A percentile compares a stretch with the other conserved stretches of the same genome.
Conservation (phyloP, 305 asterid genomes). For the Stenogyne calaminthoides region DNA sequence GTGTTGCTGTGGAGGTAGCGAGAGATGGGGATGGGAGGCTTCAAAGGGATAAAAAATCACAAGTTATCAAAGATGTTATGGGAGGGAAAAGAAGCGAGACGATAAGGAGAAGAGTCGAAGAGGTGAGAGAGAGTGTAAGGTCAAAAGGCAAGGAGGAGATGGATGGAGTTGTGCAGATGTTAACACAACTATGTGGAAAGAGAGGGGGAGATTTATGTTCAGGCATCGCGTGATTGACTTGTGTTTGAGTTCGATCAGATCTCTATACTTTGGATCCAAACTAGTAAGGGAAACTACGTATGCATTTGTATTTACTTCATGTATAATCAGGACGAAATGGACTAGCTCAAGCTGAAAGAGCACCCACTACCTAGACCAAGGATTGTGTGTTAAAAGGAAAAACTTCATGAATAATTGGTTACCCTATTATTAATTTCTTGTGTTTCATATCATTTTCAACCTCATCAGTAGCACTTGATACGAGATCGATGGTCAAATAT, state of each 20-base stretch:
- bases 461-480: not conserved
- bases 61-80: slow-evolving; percentile 36
- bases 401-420: not conserved
- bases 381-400: not conserved
- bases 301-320: not conserved
- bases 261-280: not conserved
- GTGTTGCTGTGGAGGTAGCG: slow-evolving; percentile 43
- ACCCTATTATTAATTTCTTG: not conserved
- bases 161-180: slow-evolving; percentile 27
- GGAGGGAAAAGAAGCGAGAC: slow-evolving; percentile 24
- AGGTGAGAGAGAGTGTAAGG: slow-evolving; percentile 32
- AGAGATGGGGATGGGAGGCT: slow-evolving; percentile 36
- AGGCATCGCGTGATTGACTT: not conserved
- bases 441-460: not conserved
- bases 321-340: not conserved
- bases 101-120: slow-evolving; percentile 23
- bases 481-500: not conserved
- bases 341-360: no score
- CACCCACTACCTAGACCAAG: not conserved
- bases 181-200: slow-evolving; percentile 5
- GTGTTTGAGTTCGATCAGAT: not conserved
- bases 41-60: slow-evolving; percentile 29
- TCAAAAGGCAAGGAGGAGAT: slow-evolving; percentile 35
- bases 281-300: not conserved
- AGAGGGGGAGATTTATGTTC: not conserved